Percentiles rank a stretch among this genome's conserved stretches.
Conservation (phyloP, 202 grass and related monocot species). For the Panicum virgatum region DNA sequence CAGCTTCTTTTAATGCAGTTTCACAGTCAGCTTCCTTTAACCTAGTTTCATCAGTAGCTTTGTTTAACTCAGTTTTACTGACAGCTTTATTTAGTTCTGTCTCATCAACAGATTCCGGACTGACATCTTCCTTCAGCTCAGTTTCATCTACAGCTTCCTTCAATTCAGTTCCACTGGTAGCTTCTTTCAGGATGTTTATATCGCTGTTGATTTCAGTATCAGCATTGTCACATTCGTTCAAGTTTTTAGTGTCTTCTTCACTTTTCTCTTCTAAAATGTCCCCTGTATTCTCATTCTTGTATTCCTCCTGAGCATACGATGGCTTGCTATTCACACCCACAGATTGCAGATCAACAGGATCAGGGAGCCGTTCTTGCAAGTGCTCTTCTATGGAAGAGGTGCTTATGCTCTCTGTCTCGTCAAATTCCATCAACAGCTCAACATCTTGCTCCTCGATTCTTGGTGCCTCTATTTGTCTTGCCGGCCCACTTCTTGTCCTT, state of each 20-base stretch:
- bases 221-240: not conserved
- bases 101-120: not conserved
- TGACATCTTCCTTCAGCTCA: not conserved
- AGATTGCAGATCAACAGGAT: slow-evolving; percentile 47
- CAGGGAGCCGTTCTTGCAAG: slow-evolving; percentile 53
- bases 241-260: not conserved
- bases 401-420: slow-evolving; percentile 56
- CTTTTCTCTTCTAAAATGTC: not conserved
- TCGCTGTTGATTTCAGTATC: not conserved
- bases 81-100: not conserved
- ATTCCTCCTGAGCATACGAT: slow-evolving; percentile 4
- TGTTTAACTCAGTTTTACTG: not conserved
- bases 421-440: slow-evolving; percentile 33
- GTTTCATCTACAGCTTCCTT: not conserved
- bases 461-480: not conserved
- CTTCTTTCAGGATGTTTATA: not conserved
- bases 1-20: not conserved
- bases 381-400: slow-evolving; percentile 63
- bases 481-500: slow-evolving; percentile 29
- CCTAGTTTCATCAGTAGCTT: not conserved
- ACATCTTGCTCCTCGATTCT: slow-evolving; percentile 28
- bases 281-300: not conserved
- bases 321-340: slow-evolving; percentile 17
- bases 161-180: not conserved
- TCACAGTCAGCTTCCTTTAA: not conserved